Evolutionary conservation across 805 yeast genomes (phyloP), one percentile per base, ranked within the genome.

Genomic region (Starmerella etchellsii): DNA sequence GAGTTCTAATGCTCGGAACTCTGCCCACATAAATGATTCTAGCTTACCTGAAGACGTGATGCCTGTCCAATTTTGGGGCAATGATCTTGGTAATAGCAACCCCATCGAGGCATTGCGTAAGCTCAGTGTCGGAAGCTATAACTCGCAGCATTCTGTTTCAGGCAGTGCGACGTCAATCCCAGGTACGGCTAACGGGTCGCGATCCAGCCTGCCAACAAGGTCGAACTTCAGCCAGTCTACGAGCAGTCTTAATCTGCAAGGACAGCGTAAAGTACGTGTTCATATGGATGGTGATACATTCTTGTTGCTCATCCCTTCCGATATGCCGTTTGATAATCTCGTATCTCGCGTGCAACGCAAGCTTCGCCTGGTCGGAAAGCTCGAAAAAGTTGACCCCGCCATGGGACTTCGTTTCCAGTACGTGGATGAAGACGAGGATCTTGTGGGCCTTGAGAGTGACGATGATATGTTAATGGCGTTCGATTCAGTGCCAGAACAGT

Each of bases 351-450:
- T 83, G 28, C 74, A 71, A 46, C 68, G 67, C 36, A 76, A 76
- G 54, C 57, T 76, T 35, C 64, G 67, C 34, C 69, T 71, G 38
- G 67, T 74, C 40, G 80, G 78, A 20, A 67, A 64, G 35, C 26
- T 46, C 6, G 34, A 40, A 8, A 22, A 32, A 11, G 15, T 31
- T 2, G 61, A 64, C 42, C 46, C 54, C n/a, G 57, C 58, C 35
- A 37, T 36, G 40, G 66, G 61, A 19, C 61, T 71, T 30, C 71
- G 79, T 53, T 68, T 91, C 46, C 78, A 77, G 59, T 88, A 84
- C 57, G 76, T 75, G 56, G 98, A 91, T 60, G 98, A 91, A 61
- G 98, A 91, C 57, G 95, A 94, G 15, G 98, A 91, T 58, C 79
- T 73, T 57, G 93, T 91, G 32, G 76, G 81, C 36, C 74, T 88